phyloP scores from a whole-genome alignment of 2,329 filamentous ascomycete genomes.

The Neofusicoccum ribis region DNA sequence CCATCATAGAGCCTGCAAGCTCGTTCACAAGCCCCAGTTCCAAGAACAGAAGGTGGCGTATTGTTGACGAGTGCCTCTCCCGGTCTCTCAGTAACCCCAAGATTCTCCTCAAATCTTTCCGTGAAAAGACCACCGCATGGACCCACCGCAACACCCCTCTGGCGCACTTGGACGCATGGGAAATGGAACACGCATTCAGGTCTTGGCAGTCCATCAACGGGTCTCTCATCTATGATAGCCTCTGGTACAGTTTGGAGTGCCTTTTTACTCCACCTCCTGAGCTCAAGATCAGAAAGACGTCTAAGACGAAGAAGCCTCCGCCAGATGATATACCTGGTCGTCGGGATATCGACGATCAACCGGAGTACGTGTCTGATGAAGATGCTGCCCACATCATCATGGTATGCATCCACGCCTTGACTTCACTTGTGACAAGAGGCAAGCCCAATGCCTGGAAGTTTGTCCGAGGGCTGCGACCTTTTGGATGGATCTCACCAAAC shows the following conservation, averaged over 20 bases:
- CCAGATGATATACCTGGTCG: not conserved
- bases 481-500: slow-evolving; percentile 9
- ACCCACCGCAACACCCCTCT: not conserved
- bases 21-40: not conserved
- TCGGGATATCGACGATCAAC: not conserved
- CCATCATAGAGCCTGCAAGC: not conserved
- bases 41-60: not conserved
- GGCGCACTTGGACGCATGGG: slow-evolving; percentile 29
- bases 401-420: slow-evolving; percentile 43
- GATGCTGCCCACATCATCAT: slow-evolving; percentile 44
- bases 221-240: slow-evolving; percentile 38
- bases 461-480: not conserved
- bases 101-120: slow-evolving; percentile 9
- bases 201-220: slow-evolving; percentile 36
- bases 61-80: slow-evolving; percentile 10
- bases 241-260: slow-evolving; percentile 34
- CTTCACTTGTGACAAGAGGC: slow-evolving; percentile 33
- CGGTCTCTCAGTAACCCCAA: slow-evolving; percentile 13
- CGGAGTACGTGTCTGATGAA: slow-evolving; percentile 23
- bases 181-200: slow-evolving; percentile 33
- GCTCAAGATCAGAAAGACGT: slow-evolving; percentile 23
- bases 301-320: not conserved
- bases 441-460: slow-evolving; percentile 19
- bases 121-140: not conserved
- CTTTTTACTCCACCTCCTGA: slow-evolving; percentile 38